Conservation (phyloP, 495 filamentous ascomycete genomes). For the Friedmanniomyces simplex region DNA sequence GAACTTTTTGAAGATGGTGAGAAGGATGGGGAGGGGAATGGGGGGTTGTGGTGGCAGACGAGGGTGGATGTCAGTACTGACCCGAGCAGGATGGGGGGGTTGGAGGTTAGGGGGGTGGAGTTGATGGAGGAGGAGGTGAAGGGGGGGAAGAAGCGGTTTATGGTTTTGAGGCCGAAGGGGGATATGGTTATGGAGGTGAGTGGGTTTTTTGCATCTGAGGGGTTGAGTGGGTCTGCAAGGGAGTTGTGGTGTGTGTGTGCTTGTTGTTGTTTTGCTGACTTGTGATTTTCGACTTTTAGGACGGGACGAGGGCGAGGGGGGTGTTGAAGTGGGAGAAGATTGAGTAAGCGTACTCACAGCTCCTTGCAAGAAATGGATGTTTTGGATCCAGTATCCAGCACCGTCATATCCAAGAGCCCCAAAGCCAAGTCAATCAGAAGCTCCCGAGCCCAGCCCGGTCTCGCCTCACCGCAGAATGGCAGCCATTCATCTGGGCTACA, state of each 20-base stretch:
- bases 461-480: no score
- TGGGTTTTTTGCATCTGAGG: neutral
- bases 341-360: neutral
- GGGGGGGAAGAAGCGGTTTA: constrained; percentile 8
- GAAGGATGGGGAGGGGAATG: no score
- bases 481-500: no score
- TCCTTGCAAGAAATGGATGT: no score
- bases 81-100: constrained; percentile 6
- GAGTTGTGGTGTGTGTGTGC: no score
- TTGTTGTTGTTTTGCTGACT: no score
- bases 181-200: constrained; percentile 16
- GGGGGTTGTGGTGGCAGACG: constrained; percentile 14
- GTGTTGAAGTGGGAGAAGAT: constrained; percentile 19
- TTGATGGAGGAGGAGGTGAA: constrained; percentile 11
- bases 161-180: constrained; percentile 9
- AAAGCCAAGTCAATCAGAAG: no score
- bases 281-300: neutral
- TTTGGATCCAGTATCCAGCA: no score
- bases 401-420: no score
- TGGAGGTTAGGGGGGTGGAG: constrained; percentile 8
- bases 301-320: constrained; percentile 7
- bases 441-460: no score
- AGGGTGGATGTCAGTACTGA: constrained; percentile 13
- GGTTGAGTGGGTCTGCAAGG: neutral
- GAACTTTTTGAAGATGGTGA: no score